Evolutionary conservation across 2,329 filamentous ascomycete species (phyloP), one percentile per base, ranked within the genome.

Genomic region (Alternaria panax): DNA sequence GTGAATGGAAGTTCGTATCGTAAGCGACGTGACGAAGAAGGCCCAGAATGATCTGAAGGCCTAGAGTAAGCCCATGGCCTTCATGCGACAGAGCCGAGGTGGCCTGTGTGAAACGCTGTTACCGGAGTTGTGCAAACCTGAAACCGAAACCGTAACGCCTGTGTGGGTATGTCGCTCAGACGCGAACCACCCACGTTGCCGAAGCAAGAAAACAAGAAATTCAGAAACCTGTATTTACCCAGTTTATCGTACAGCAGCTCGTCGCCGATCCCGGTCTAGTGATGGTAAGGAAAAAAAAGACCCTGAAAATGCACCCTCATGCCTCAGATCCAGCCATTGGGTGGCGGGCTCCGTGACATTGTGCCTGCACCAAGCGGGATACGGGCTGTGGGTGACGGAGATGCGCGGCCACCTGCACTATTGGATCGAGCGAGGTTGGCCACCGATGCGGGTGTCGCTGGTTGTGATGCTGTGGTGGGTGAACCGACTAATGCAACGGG

Each of bases 301-400:
- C 11, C 27, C 11, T 9, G 14, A 24, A 42, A 28, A 28, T 12
- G 46, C 41, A 42, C 48, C 16, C 46, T 43, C 34, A 36, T 51
- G 53, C 51, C 47, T 74, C 67, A 75, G 62, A 75, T 75, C 75
- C 75, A 77, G 48, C 74, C 75, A 42, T 73, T 72, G 5, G 65
- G 69, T 47, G 72, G 73, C 12, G 74, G 73, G 48, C 66, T 75
- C 11, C 75, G 66, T 46, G 72, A 68, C 73, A 78, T 78, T 7
- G 75, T 78, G 18, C 75, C 75, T n/a, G 71, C 74, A 18, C 75
- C 75, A 12, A 75, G 68, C 7, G 73, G 74, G 48, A 77, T 74
- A 34, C 70, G 52, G 14, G 74, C 73, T 7, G 73, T 75, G 0
- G 75, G 74, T 20, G 71, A 73, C 8, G 63, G 72, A 6, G 63